These are phyloP conservation scores for Metschnikowia henanensis DNA, from an alignment of 805 yeast genomes.

Conservation along the genomic window DNA sequence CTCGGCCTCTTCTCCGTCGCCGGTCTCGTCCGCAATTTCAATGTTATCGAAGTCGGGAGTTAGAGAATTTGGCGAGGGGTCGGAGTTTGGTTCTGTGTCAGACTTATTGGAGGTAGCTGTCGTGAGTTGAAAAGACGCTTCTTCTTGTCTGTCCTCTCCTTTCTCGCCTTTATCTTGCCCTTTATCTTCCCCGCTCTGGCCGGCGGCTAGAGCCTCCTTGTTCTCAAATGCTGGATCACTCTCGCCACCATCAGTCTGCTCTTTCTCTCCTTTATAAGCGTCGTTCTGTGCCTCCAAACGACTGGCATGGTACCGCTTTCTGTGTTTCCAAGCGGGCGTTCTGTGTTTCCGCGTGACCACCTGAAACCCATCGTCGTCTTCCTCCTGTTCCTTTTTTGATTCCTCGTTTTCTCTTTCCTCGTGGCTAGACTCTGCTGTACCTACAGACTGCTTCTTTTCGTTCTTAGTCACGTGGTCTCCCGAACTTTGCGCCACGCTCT, in stretches of 20 bases:
- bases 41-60: too few relatives aligned
- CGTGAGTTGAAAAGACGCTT: too few relatives aligned
- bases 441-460: neutral
- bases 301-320: neutral
- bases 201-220: too few relatives aligned
- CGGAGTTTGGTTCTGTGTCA: too few relatives aligned
- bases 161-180: too few relatives aligned
- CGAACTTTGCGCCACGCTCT: neutral
- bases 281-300: neutral
- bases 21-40: neutral
- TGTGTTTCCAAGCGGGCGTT: conserved; percentile 1
- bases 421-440: neutral
- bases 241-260: too few relatives aligned
- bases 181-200: too few relatives aligned
- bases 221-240: too few relatives aligned
- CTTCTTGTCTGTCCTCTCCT: too few relatives aligned
- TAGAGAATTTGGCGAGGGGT: too few relatives aligned
- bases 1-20: conserved; percentile 43
- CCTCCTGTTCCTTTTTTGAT: conserved; percentile 7
- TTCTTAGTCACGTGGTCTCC: neutral
- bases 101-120: too few relatives aligned
- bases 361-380: conserved; percentile 26
- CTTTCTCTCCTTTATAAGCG: neutral
- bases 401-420: conserved; percentile 13
- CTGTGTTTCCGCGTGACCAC: conserved; percentile 19